phyloP scores from a whole-genome alignment of 2,329 filamentous ascomycete species.

The Huntiella bhutanensis region DNA sequence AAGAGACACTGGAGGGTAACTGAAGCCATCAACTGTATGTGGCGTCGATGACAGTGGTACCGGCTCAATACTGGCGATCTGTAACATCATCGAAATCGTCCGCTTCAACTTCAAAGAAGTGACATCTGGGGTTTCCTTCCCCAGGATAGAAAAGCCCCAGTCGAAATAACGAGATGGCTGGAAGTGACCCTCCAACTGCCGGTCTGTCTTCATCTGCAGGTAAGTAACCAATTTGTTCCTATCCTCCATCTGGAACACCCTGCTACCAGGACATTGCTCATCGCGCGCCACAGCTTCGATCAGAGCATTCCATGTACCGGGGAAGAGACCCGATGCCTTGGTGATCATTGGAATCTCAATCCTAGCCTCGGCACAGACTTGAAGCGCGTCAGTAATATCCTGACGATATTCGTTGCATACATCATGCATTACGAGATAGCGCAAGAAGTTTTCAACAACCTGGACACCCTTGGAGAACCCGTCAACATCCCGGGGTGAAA shows the following conservation, averaged over 20 bases:
- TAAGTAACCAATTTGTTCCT: too few relatives aligned
- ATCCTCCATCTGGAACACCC: too few relatives aligned
- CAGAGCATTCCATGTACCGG: slow-evolving; percentile 61
- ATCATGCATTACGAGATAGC: slow-evolving; percentile 67
- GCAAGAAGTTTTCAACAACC: slow-evolving; percentile 69
- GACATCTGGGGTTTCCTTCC: too few relatives aligned
- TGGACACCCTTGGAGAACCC: slow-evolving; percentile 20
- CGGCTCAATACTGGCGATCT: slow-evolving; percentile 5
- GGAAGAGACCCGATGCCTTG: slow-evolving; percentile 34
- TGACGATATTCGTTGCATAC: slow-evolving; percentile 65
- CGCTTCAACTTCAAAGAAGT: too few relatives aligned
- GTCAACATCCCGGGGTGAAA: slow-evolving; percentile 16
- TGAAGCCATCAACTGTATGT: neutral
- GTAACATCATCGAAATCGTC: neutral
- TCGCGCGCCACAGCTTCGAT: slow-evolving; percentile 27
- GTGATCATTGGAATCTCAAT: slow-evolving; percentile 45
- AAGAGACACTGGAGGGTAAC: slow-evolving; percentile 1
- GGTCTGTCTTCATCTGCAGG: too few relatives aligned
- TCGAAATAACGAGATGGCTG: neutral
- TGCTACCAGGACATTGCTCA: neutral
- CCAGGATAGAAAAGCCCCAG: too few relatives aligned
- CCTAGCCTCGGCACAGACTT: slow-evolving; percentile 46
- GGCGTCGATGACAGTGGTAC: neutral
- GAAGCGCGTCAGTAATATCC: slow-evolving; percentile 46
- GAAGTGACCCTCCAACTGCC: neutral